phyloP scores from a whole-genome alignment of 768 basidiomycete genomes.

The Rhodosporidiobolus sp. region DNA sequence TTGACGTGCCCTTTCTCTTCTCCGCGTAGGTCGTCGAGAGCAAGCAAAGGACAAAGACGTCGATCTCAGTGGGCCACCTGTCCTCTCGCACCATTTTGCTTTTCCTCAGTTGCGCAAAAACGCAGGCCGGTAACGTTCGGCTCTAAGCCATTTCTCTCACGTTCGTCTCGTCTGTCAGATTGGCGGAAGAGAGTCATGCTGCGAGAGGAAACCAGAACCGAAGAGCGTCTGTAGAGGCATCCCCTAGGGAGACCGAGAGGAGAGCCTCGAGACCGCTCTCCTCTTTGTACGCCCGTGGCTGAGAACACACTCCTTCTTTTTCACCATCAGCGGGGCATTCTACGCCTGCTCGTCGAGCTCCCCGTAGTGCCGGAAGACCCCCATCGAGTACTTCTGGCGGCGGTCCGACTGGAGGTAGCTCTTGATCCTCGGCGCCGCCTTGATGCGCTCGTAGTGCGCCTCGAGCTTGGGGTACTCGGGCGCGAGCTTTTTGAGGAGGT shows the following conservation, averaged over 20 bases:
- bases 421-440: constrained; percentile 41
- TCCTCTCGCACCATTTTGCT: too few species aligned
- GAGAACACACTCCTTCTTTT: not conserved
- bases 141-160: too few species aligned
- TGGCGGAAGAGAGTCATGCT: too few species aligned
- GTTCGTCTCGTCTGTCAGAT: too few species aligned
- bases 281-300: not conserved
- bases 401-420: constrained; percentile 37
- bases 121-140: too few species aligned
- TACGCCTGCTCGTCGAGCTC: constrained; percentile 32
- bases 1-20: not conserved
- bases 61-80: too few species aligned
- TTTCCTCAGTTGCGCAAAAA: too few species aligned
- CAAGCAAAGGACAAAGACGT: not conserved
- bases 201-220: too few species aligned
- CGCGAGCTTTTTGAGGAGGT: constrained; percentile 44
- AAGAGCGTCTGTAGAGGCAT: too few species aligned
- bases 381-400: constrained; percentile 29
- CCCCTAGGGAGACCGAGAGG: too few species aligned
- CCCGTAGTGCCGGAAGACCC: constrained; percentile 26
- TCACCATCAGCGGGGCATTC: too few species aligned
- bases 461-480: constrained; percentile 47
- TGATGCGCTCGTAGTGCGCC: constrained; percentile 49
- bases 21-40: not conserved
- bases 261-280: not conserved